Percentiles rank a stretch among this genome's conserved stretches.
Evolutionary conservation across 306 rosid genomes (phyloP).

Genomic region (Citrullus amarus): DNA sequence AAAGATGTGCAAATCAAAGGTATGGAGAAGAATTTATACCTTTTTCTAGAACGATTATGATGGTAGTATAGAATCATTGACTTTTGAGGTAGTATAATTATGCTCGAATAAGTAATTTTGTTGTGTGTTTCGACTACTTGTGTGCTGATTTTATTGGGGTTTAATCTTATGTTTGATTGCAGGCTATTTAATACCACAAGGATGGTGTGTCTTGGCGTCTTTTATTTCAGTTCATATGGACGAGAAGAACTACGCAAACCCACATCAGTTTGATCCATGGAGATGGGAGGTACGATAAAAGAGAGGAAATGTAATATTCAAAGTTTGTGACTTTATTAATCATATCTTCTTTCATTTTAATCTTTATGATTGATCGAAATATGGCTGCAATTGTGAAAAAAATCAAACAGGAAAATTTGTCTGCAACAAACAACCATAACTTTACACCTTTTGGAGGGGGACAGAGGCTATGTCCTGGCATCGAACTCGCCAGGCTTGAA

Average conservation of each 20-base stretch:
- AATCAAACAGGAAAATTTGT: constrained; percentile 18
- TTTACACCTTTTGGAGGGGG: constrained; percentile 93
- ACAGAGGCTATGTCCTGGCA: constrained; percentile 83
- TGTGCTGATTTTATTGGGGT: neutral
- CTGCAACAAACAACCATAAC: constrained; percentile 24
- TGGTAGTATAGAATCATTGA: too few relatives aligned
- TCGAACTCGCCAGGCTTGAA: constrained; percentile 69
- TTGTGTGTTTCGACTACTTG: too few relatives aligned
- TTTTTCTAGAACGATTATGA: too few relatives aligned
- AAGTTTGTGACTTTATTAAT: neutral
- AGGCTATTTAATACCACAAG: constrained; percentile 65
- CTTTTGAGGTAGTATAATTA: too few relatives aligned
- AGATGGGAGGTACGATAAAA: constrained; percentile 84
- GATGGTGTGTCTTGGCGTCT: constrained; percentile 72
- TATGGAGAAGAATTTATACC: neutral
- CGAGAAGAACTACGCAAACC: constrained; percentile 40
- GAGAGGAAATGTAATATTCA: neutral
- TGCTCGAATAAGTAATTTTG: too few relatives aligned
- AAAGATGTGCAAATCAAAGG: constrained; percentile 75
- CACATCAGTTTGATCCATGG: constrained; percentile 70
- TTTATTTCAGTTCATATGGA: constrained; percentile 76
- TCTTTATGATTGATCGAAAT: neutral
- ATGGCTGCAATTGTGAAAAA: neutral
- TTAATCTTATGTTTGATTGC: neutral
- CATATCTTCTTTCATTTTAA: neutral